Evolutionary conservation across 768 basidiomycete genomes (phyloP).

Genomic region (Calocera cornea): DNA sequence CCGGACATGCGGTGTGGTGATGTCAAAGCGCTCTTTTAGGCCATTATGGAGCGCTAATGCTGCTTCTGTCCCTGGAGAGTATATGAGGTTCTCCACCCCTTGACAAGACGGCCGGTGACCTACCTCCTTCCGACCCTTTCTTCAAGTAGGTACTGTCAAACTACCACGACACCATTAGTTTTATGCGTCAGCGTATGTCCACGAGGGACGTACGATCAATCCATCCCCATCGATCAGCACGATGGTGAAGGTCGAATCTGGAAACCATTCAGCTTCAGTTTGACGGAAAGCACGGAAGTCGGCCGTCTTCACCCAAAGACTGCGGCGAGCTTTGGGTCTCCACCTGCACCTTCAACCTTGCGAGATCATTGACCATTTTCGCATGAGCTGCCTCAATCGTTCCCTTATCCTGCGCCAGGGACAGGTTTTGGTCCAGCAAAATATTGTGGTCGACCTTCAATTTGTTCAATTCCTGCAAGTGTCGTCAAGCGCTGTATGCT

Average conservation of each 20-base stretch:
- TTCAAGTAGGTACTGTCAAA: background rate
- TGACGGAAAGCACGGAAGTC: background rate
- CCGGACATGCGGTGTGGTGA: background rate
- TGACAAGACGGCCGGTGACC: no score
- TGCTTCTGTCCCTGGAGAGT: background rate
- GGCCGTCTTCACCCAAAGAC: background rate
- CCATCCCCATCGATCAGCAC: constrained; percentile 2
- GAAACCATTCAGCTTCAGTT: background rate
- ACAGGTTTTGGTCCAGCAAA: background rate
- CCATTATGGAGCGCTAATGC: background rate
- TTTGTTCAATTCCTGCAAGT: background rate
- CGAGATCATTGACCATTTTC: background rate
- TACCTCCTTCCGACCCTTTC: background rate
- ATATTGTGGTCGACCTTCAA: background rate
- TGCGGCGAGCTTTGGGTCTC: background rate
- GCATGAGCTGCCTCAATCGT: background rate
- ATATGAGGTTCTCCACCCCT: background rate
- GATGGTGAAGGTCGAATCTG: background rate
- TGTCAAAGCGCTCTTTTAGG: background rate
- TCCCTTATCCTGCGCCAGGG: background rate
- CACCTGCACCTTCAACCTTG: background rate
- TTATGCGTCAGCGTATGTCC: background rate
- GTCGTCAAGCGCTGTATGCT: background rate
- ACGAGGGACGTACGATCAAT: background rate
- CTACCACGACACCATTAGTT: background rate